Percentiles rank a stretch among this genome's conserved stretches.
Conservation (phyloP, 371 early-diverging fungal species). For the Mortierella sp. region DNA sequence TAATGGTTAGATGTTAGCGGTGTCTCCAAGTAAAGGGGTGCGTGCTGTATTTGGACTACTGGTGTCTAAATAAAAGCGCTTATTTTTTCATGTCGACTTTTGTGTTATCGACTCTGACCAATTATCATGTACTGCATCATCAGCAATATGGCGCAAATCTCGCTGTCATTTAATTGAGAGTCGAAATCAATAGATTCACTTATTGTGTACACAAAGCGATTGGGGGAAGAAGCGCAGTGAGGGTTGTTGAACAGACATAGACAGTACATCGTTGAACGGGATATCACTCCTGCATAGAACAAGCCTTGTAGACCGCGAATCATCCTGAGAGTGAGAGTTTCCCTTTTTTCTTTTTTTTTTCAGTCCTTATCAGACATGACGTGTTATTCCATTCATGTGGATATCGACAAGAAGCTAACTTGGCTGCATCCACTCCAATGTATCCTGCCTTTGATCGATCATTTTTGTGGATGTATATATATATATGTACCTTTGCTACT, state of each 20-base stretch:
- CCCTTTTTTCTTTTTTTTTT: too few relatives aligned
- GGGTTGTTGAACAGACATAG: too few relatives aligned
- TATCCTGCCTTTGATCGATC: too few relatives aligned
- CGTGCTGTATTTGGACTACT: not conserved
- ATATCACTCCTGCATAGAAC: not conserved
- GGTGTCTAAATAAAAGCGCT: too few relatives aligned
- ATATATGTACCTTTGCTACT: slow-evolving; percentile 32
- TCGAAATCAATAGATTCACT: not conserved
- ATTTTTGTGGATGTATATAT: not conserved
- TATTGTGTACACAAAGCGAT: not conserved
- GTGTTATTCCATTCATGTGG: too few relatives aligned
- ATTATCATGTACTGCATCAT: too few relatives aligned
- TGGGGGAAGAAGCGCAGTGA: not conserved
- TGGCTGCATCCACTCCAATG: not conserved
- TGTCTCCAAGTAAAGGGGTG: not conserved
- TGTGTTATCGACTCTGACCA: not conserved
- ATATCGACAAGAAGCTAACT: not conserved
- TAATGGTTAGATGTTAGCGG: not conserved
- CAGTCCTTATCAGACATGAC: too few relatives aligned
- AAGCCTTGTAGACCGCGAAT: not conserved
- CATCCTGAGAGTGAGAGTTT: too few relatives aligned
- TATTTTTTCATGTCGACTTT: not conserved
- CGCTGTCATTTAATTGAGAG: not conserved
- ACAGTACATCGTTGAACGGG: too few relatives aligned
- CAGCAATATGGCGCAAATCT: not conserved